Percentiles rank a stretch among this genome's conserved stretches.
Evolutionary conservation across 2,329 filamentous ascomycete genomes (phyloP).

Genomic region (Botrytis sinoallii): DNA sequence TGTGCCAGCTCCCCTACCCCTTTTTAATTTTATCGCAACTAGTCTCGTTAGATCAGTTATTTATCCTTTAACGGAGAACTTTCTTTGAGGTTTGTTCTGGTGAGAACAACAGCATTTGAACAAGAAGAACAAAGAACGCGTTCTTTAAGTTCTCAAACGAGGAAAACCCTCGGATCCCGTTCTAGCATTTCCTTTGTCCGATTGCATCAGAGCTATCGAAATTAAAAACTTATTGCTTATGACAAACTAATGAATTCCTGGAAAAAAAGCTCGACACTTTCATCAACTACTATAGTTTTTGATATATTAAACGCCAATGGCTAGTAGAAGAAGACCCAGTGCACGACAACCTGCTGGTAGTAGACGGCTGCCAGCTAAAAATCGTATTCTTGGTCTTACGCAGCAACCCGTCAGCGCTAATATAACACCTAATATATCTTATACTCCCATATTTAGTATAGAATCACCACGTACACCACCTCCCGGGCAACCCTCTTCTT

Average conservation of each 20-base stretch:
- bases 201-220: neutral
- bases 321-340: neutral
- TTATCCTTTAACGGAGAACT: neutral
- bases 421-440: neutral
- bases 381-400: neutral
- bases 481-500: neutral
- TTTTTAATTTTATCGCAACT: neutral
- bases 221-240: neutral
- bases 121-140: neutral
- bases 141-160: neutral
- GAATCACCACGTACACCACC: neutral
- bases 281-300: neutral
- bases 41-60: neutral
- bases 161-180: neutral
- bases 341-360: neutral
- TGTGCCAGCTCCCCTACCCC: neutral
- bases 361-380: neutral
- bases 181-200: neutral
- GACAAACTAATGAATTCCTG: fast-evolving
- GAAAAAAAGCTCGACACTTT: neutral
- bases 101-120: neutral
- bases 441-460: neutral
- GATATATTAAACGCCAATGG: neutral
- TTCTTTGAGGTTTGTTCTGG: neutral
- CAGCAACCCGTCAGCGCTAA: neutral